Evolutionary conservation across 164 flowering plant species (phyloP), one percentile per base, ranked within the genome.

Genomic region (Magnolia changhungtana): DNA sequence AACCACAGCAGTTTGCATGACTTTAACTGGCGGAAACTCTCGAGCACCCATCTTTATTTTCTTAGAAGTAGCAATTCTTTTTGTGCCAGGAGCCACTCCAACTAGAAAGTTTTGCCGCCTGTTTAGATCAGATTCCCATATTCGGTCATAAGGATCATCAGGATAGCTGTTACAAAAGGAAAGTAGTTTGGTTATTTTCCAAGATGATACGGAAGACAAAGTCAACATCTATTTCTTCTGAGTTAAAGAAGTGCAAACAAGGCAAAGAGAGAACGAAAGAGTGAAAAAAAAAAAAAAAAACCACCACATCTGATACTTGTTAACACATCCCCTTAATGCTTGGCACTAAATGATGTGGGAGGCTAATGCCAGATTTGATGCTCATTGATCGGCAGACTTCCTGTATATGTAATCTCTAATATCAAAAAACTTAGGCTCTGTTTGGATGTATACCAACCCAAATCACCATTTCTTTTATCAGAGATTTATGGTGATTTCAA

Each of bases 1-100:
- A 83, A 92, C 89, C 50, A 93, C 99, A 45, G 95, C 99, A 59
- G 96, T 93, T 81, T 93, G 99, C 99, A 96, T 96, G 58, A 93
- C 98, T 86, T 92, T 93, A 8, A 85, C 84, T n/a, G 99, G 99
- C 55, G 99, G 99, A 75, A 86, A 89, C 77, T 96, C 99, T 80
- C 91, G 83, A 7, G 89, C 88, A 67, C 81, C 84, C 59, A 83
- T 82, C 20, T 88, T 81, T 72, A 96, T 83, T 69, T 78, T 65
- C 84, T 82, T 84, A 61, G 86, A 78, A 67, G 99, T 92, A 63
- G 75, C 88, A 76, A 92, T 85, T 81, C 97, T 91, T 74, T 86
- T 82, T 55, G 98, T 96, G 9, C 99, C 99, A 55, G 98, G 81
- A 14, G 98, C 98, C 64, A 84, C 87, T 23, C 89, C 99, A 0